Percentiles rank a stretch among this genome's conserved stretches.
Conservation (phyloP, 1,284 basidiomycete genomes). For the Ceratobasidium sp. region DNA sequence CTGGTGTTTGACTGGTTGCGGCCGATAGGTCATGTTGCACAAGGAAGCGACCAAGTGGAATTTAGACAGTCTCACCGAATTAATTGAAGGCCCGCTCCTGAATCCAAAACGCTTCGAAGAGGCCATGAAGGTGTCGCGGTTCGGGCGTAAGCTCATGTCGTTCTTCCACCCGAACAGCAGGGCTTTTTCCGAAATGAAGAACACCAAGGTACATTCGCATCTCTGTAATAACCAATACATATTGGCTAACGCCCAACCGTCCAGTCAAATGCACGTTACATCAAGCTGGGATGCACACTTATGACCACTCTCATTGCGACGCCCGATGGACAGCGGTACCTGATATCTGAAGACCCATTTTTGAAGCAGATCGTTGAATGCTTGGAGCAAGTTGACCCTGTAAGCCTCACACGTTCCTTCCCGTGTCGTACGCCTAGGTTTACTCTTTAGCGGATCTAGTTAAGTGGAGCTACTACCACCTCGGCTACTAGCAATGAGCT, state of each 20-base stretch:
- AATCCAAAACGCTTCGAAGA: conserved; percentile 96
- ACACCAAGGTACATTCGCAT: conserved; percentile 62
- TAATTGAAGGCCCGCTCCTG: conserved; percentile 90
- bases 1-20: background rate
- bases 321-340: conserved; percentile 82
- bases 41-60: conserved; percentile 95
- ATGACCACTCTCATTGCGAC: conserved; percentile 84
- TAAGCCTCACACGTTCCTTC: conserved; percentile 51
- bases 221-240: background rate
- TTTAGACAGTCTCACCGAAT: conserved; percentile 84
- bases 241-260: conserved; percentile 19
- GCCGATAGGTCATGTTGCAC: conserved; percentile 76
- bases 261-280: conserved; percentile 80
- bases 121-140: conserved; percentile 88
- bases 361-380: conserved; percentile 85
- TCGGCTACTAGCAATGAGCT: conserved; percentile 59
- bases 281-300: conserved; percentile 82
- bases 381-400: conserved; percentile 91
- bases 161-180: conserved; percentile 92
- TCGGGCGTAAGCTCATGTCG: conserved; percentile 83
- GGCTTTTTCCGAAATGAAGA: conserved; percentile 83
- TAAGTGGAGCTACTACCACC: conserved; percentile 28
- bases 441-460: conserved; percentile 50
- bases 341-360: conserved; percentile 84
- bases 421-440: conserved; percentile 15